These are phyloP conservation scores for Pythium aphanidermatum DNA, from an alignment of 352 stramenopile species.

Conservation along the genomic window DNA sequence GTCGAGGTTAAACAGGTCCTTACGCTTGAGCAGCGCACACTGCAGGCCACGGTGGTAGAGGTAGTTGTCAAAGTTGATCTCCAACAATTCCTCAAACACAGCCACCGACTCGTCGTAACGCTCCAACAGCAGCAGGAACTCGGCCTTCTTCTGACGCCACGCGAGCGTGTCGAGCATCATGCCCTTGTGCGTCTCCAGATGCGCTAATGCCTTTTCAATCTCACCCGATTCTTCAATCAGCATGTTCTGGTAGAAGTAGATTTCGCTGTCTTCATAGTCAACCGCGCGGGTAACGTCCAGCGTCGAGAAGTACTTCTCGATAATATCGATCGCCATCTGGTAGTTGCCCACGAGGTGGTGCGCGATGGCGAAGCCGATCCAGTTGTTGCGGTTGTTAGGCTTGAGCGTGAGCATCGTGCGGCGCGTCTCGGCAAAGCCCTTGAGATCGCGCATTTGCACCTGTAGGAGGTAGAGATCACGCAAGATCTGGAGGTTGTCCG, in stretches of 20 bases:
- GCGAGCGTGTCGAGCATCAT: constrained; percentile 70
- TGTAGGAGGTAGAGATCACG: constrained; percentile 95
- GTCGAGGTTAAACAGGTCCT: constrained; percentile 42
- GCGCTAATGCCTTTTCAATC: constrained; percentile 71
- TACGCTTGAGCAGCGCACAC: constrained; percentile 59
- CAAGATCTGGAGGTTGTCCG: constrained; percentile 97
- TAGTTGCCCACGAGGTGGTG: constrained; percentile 93
- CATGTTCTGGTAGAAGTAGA: constrained; percentile 95
- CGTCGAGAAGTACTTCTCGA: constrained; percentile 95
- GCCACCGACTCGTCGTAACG: constrained; percentile 57
- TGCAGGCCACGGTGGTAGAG: constrained; percentile 83
- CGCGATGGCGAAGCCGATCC: constrained; percentile 95
- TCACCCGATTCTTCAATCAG: constrained; percentile 90
- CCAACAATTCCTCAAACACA: constrained; percentile 69
- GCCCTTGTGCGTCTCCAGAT: constrained; percentile 77
- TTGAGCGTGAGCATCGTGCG: constrained; percentile 92
- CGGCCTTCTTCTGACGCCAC: constrained; percentile 74
- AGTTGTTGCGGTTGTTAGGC: constrained; percentile 94
- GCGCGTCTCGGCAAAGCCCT: constrained; percentile 93
- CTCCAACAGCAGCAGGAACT: constrained; percentile 59
- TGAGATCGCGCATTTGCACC: constrained; percentile 88
- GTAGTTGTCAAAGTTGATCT: constrained; percentile 91
- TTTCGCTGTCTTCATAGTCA: constrained; percentile 95
- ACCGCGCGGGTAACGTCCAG: constrained; percentile 46
- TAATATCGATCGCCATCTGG: constrained; percentile 91